Evolutionary conservation across 2,329 filamentous ascomycete species (phyloP), one percentile per base, ranked within the genome.

Genomic region (Pseudonectria buxi): DNA sequence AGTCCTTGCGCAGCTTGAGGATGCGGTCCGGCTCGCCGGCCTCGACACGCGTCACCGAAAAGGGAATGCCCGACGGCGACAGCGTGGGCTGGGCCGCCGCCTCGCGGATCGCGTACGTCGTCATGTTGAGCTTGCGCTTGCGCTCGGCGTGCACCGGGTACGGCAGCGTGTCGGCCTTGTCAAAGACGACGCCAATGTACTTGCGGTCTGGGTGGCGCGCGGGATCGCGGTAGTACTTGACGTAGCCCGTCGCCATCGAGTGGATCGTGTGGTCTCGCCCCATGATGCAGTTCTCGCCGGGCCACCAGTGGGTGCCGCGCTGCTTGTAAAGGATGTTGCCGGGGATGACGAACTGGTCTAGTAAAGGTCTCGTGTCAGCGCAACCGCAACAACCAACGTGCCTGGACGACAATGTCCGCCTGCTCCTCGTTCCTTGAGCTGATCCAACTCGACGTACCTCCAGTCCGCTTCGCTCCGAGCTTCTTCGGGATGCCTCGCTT

Each of bases 241-340:
- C 92, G 63, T 94, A 98, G 45, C 92, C 92, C 4, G 83, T 73
- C 37, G 83, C 77, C 40, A 80, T 81, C 35, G 92, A 81, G 63
- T 86, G 94, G 58, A 98, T 94, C 33, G 90, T 96, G 69, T 96
- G 92, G 62, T 98, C 89, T 42, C 92, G 83, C 33, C 92, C 92
- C 71, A 96, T 90, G 53, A 81, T 85, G 62, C 85, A 86, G 66
- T 98, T 96, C 61, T 96, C 92, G 54, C 92, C 92, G 1, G 92
- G 83, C 61, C 83, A 90, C 92, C 92, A 98, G 54, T 81, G 77
- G 4, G 92, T 94, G 52, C 92, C 92, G 54, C 90, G 83, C 65
- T 98, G 92, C 59, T 87, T 88, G 76, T 92, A 98, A 65, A 98
- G 85, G 64, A 98, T 98, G 69, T 95, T 96, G 36, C 92, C 92